A percentile compares a stretch with the other conserved stretches of the same genome.
These are phyloP conservation scores for Dictyostelium brefeldianum DNA, from an alignment of 78 protist species.

Conservation along the genomic window DNA sequence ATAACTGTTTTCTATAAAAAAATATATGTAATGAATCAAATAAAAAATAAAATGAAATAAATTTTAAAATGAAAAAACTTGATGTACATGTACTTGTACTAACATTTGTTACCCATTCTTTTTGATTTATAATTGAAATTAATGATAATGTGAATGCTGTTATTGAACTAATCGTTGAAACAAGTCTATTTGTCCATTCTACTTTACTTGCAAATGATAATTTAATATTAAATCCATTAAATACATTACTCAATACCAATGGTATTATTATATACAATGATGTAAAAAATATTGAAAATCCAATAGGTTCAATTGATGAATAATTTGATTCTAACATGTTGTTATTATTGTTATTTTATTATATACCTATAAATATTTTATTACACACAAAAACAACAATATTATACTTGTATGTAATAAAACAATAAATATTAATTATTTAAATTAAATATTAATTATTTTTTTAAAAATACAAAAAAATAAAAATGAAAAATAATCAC, in stretches of 20 bases:
- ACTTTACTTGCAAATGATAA: neutral
- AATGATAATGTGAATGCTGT: neutral
- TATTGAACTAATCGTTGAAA: neutral
- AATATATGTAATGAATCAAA: neutral
- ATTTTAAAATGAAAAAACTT: neutral
- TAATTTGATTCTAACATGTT: neutral
- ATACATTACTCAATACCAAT: neutral
- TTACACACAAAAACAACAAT: too few relatives aligned
- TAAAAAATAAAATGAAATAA: constrained; percentile 5
- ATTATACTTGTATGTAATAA: too few relatives aligned
- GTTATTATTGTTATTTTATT: neutral
- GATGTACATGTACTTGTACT: neutral
- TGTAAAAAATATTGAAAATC: neutral
- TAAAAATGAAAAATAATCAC: too few relatives aligned
- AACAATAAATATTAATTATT: too few relatives aligned
- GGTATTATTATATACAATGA: neutral
- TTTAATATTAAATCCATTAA: neutral
- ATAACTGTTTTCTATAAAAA: neutral
- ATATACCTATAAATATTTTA: neutral
- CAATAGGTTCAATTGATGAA: neutral
- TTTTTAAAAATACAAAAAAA: too few relatives aligned
- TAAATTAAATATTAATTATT: too few relatives aligned
- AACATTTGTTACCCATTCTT: neutral
- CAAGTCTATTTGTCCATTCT: constrained; percentile 8
- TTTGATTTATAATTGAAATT: neutral